Base-by-base conservation (phyloP, 192 early-diverging fungal genomes). In the Entomortierella parvispora region DNA sequence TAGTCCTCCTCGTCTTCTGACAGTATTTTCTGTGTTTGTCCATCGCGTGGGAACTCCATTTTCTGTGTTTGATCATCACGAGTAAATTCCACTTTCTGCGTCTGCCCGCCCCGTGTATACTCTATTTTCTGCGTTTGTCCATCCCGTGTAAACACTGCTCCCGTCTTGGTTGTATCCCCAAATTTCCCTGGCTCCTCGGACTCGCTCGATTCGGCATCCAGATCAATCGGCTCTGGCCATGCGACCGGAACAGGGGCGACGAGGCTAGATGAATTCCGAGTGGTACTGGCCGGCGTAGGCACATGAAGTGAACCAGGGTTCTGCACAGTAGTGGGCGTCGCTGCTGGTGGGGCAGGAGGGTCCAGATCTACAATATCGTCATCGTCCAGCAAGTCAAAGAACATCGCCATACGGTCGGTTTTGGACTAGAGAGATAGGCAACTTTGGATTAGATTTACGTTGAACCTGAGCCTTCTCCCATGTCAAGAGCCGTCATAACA, bases 381-480 rank as follows among this genome's bases (percentile, higher is more conserved):
- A n/a, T 62, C 74, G 11, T 77, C 74, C 28, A 77, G 28, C n/a
- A 55, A 61, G 29, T 77, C 74, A 53, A 77, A 66, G 32, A 77
- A 77, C 17, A 63, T 34, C 0, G 65, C 74, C 74, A 77, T 68
- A 20, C 74, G 74, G 31, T 77, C 66, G n/a, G 33, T 62, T 37
- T 77, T 77, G 17, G 55, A 26, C 70, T 72, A 55, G 18, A 48
- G 10, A 25, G 10, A 33, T 11, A 20, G 1, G 32, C 17, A 17
- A 33, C 3, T 29, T 50, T 50, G 0, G 11, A 20, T 22, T 4
- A 47, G 18, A 45, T 11, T 28, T 11, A 15, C 22, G 31, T 1
- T 31, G 12, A 31, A 55, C 11, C 1, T 32, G 32, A 11, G 12
- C 12, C 53, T 32, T 55, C 6, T 2, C 14, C 25, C 2, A 18